Percentiles rank a stretch among this genome's conserved stretches.
Evolutionary conservation across 148 eudicot genomes (phyloP).

Genomic region (Chenopodium berlandieri): DNA sequence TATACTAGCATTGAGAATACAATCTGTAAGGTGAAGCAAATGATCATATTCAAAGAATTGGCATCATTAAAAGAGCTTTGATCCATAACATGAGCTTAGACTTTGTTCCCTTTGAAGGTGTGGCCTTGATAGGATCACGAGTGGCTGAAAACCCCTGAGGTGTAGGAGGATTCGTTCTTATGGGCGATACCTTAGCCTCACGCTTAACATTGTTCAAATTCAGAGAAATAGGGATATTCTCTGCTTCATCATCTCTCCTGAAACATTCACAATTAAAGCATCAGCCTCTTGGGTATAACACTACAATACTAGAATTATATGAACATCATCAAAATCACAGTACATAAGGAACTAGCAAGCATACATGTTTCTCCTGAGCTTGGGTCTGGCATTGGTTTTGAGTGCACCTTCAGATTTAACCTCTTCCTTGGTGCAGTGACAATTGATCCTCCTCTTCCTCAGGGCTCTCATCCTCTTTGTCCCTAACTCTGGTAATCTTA

Average conservation of each 20-base stretch:
- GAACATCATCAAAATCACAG: too few relatives aligned
- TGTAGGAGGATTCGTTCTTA: conserved; percentile 78
- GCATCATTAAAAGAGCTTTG: neutral
- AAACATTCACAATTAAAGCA: neutral
- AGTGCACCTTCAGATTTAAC: conserved; percentile 29
- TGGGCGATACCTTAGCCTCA: conserved; percentile 34
- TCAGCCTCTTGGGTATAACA: too few relatives aligned
- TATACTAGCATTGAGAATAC: neutral
- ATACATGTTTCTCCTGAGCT: conserved; percentile 45
- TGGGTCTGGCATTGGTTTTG: conserved; percentile 36
- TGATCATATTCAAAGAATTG: neutral
- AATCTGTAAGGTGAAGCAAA: neutral
- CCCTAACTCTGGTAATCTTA: conserved; percentile 44
- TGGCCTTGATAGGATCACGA: conserved; percentile 36
- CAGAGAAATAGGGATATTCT: conserved; percentile 56
- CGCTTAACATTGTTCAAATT: conserved; percentile 46
- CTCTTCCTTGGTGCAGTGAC: too few relatives aligned
- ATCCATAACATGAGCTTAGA: conserved; percentile 59
- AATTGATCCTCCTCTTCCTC: too few relatives aligned
- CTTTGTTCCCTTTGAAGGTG: conserved; percentile 53
- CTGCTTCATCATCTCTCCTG: conserved; percentile 65
- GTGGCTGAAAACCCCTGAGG: conserved; percentile 82
- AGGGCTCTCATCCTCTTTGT: conserved; percentile 26
- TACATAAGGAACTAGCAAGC: too few relatives aligned
- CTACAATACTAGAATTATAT: too few relatives aligned